These are phyloP conservation scores for Vitis hybrid DNA, from an alignment of 177 flowering plant species.

Conservation along the genomic window DNA sequence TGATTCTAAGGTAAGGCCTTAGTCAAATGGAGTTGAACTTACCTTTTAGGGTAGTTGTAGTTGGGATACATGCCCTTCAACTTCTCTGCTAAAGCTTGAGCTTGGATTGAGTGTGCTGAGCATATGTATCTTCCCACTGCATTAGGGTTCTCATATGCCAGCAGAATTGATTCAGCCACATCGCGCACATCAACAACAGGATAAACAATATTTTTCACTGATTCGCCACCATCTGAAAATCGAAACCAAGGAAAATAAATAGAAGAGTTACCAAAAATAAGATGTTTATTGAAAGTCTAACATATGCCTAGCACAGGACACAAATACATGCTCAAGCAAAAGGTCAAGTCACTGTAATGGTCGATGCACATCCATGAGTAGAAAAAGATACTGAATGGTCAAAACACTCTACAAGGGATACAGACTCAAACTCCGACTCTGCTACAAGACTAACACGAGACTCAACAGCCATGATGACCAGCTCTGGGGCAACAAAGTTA, in stretches of 20 bases:
- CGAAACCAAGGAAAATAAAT: not conserved
- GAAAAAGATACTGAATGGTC: too few species aligned
- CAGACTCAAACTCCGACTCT: too few species aligned
- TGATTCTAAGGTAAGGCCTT: too few species aligned
- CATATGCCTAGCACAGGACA: too few species aligned
- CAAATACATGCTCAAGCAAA: too few species aligned
- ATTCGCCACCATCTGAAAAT: not conserved
- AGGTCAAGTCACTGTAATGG: too few species aligned
- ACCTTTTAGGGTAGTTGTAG: conserved; percentile 3
- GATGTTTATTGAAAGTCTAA: not conserved
- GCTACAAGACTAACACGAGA: too few species aligned
- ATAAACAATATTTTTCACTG: not conserved
- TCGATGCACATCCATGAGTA: too few species aligned
- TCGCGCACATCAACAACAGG: conserved; percentile 7
- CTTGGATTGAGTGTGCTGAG: not conserved
- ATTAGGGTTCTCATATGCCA: conserved; percentile 5
- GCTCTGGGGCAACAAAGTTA: too few species aligned
- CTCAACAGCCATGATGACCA: too few species aligned
- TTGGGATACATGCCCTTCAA: conserved; percentile 7
- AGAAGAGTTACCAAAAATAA: not conserved
- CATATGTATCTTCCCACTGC: conserved; percentile 12
- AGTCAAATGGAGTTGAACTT: not conserved
- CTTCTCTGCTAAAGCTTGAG: conserved; percentile 3
- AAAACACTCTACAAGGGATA: too few species aligned
- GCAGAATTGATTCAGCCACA: conserved; percentile 5